Conservation (phyloP, 352 stramenopile genomes). For the Globisporangium echinulatum region DNA sequence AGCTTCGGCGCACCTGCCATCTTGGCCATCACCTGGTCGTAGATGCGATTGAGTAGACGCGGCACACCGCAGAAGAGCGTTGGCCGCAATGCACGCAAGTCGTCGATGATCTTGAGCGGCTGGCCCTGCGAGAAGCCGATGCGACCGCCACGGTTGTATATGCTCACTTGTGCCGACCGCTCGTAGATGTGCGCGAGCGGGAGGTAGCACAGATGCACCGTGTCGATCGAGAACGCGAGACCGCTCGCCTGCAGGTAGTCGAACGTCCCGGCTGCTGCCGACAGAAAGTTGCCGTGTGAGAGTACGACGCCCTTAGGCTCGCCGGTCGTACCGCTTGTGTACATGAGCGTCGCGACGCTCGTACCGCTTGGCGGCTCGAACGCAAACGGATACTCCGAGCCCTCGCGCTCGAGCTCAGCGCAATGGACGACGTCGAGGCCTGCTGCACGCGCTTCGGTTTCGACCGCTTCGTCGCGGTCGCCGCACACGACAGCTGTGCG, state of each 20-base stretch:
- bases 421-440: slow-evolving; percentile 31
- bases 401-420: slow-evolving; percentile 30
- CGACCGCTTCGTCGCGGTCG: slow-evolving; percentile 26
- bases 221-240: slow-evolving; percentile 28
- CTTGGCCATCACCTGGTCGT: slow-evolving; percentile 89
- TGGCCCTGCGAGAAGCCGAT: slow-evolving; percentile 94
- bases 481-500: slow-evolving; percentile 51
- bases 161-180: slow-evolving; percentile 46
- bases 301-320: slow-evolving; percentile 95
- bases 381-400: slow-evolving; percentile 20
- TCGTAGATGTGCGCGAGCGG: slow-evolving; percentile 97
- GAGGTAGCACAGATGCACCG: slow-evolving; percentile 94
- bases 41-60: slow-evolving; percentile 94
- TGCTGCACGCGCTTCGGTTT: slow-evolving; percentile 15
- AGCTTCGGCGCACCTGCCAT: slow-evolving; percentile 60
- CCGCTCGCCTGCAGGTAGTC: slow-evolving; percentile 30
- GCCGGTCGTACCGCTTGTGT: slow-evolving; percentile 94
- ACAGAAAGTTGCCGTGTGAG: slow-evolving; percentile 76
- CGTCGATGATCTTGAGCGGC: slow-evolving; percentile 87
- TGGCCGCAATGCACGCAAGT: slow-evolving; percentile 86
- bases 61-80: slow-evolving; percentile 93
- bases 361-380: slow-evolving; percentile 26
- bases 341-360: slow-evolving; percentile 92
- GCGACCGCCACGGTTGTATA: slow-evolving; percentile 68
- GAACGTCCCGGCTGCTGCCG: slow-evolving; percentile 20